Evolutionary conservation across 805 yeast species (phyloP).

Genomic region (Pichia nanzhaoensis): DNA sequence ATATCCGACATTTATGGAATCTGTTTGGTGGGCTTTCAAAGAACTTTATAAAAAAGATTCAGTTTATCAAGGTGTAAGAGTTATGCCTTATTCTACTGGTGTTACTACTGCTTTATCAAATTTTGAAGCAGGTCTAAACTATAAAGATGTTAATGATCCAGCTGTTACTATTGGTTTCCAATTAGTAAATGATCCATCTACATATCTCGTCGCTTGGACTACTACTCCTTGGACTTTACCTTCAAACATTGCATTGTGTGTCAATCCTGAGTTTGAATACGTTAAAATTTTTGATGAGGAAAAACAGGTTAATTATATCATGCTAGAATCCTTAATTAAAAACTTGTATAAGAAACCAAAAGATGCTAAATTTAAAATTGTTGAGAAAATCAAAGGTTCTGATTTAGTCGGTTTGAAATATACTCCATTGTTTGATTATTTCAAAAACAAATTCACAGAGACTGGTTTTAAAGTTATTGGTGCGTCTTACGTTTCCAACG

Average conservation of each 20-base stretch:
- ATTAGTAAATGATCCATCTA: constrained; percentile 69
- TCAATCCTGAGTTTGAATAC: constrained; percentile 85
- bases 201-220: constrained; percentile 93
- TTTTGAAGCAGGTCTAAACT: constrained; percentile 97
- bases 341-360: constrained; percentile 92
- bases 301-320: constrained; percentile 69
- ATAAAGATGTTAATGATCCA: constrained; percentile 95
- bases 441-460: constrained; percentile 65
- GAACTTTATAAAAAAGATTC: constrained; percentile 76
- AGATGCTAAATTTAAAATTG: constrained; percentile 76
- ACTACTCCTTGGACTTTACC: constrained; percentile 99
- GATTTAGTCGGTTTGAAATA: constrained; percentile 76
- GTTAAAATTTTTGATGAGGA: constrained; percentile 89
- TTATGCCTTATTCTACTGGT: constrained; percentile 98
- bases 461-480: constrained; percentile 76
- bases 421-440: constrained; percentile 78
- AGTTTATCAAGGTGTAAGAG: constrained; percentile 92
- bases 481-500: constrained; percentile 82
- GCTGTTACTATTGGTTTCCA: constrained; percentile 92
- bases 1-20: constrained; percentile 95
- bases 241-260: constrained; percentile 86
- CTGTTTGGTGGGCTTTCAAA: constrained; percentile 98
- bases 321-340: constrained; percentile 76
- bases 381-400: constrained; percentile 73
- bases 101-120: constrained; percentile 94